Evolutionary conservation across 2,329 filamentous ascomycete species (phyloP).

Genomic region (Lecanicillium sp.): DNA sequence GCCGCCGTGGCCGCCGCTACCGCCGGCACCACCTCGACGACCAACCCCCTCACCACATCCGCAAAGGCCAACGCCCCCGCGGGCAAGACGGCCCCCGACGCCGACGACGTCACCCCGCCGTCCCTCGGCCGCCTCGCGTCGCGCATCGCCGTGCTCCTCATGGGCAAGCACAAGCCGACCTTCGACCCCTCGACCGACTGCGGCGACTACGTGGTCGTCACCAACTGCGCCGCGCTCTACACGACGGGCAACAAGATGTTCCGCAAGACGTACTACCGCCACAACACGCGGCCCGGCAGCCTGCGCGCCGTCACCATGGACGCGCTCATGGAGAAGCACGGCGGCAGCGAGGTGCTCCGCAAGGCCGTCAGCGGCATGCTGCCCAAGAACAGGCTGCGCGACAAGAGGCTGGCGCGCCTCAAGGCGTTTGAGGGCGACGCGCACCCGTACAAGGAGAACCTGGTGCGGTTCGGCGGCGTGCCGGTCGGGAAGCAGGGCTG

Average conservation of each 20-base stretch:
- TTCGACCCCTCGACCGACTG: constrained; percentile 97
- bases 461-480: constrained; percentile 65
- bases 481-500: constrained; percentile 48
- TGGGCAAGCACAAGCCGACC: constrained; percentile 99
- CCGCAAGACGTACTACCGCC: constrained; percentile 94
- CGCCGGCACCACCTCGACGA: background rate
- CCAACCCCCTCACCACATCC: background rate
- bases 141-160: constrained; percentile 77
- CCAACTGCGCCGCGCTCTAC: constrained; percentile 79
- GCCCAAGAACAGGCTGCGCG: constrained; percentile 89
- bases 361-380: constrained; percentile 95
- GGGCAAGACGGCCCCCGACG: background rate
- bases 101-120: constrained; percentile 54
- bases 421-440: constrained; percentile 93
- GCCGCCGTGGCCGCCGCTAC: background rate
- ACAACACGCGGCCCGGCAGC: constrained; percentile 83
- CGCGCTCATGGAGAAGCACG: constrained; percentile 86
- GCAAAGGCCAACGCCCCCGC: background rate
- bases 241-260: constrained; percentile 86
- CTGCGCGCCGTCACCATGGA: constrained; percentile 92
- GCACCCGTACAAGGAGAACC: constrained; percentile 87
- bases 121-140: constrained; percentile 87
- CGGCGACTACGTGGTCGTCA: constrained; percentile 96
- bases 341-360: constrained; percentile 83
- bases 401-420: constrained; percentile 78